Evolutionary conservation across 2,329 filamentous ascomycete genomes (phyloP).

Genomic region (Amphichorda felina): DNA sequence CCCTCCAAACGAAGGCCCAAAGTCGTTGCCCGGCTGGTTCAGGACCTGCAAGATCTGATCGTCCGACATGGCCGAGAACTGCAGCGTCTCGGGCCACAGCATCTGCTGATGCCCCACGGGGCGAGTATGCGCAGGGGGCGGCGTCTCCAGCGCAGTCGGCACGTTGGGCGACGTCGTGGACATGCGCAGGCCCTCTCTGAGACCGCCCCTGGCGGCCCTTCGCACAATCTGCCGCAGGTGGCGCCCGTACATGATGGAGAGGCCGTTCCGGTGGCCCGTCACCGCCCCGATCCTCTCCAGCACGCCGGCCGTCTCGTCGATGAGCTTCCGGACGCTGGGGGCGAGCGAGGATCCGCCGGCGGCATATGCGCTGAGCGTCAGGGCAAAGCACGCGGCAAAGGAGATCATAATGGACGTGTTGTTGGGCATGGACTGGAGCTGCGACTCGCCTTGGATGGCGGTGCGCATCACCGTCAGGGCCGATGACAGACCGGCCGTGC

Average conservation of each 20-base stretch:
- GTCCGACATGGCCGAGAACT: conserved; percentile 59
- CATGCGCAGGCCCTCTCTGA: conserved; percentile 1
- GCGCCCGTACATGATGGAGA: conserved; percentile 40
- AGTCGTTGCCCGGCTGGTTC: conserved; percentile 48
- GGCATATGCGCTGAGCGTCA: conserved; percentile 50
- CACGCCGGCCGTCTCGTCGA: conserved; percentile 57
- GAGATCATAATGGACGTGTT: conserved; percentile 73
- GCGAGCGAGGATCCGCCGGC: conserved; percentile 45
- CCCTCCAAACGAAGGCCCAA: conserved; percentile 41
- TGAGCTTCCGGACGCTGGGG: conserved; percentile 50
- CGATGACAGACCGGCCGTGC: conserved; percentile 57
- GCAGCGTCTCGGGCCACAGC: conserved; percentile 38
- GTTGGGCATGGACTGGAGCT: conserved; percentile 65
- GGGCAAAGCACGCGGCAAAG: conserved; percentile 58
- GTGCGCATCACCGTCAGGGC: conserved; percentile 65
- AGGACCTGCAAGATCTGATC: conserved; percentile 56
- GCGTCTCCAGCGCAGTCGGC: neutral
- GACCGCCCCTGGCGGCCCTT: conserved; percentile 15
- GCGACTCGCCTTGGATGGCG: conserved; percentile 58
- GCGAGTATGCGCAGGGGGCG: neutral
- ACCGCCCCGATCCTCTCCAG: conserved; percentile 56
- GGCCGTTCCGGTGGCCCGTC: conserved; percentile 54
- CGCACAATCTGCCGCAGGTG: conserved; percentile 31
- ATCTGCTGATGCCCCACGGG: conserved; percentile 5
- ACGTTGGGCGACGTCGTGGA: conserved; percentile 1